Evolutionary conservation across 208 protist species (phyloP).

Genomic region (Trypanosomatidae sp.): DNA sequence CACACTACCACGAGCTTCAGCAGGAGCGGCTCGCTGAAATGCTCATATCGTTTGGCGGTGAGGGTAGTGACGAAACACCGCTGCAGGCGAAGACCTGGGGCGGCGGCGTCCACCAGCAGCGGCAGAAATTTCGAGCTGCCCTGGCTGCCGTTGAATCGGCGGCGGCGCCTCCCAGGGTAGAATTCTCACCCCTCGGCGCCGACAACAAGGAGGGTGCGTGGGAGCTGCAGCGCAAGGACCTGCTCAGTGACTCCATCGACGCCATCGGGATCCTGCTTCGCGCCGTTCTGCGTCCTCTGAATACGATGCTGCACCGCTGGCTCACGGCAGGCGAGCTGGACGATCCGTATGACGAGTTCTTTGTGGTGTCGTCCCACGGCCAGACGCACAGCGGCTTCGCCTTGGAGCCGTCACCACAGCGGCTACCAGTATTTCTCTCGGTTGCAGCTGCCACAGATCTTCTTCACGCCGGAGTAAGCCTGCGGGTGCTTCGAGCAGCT

Average conservation of each 20-base stretch:
- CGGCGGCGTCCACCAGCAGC: not conserved
- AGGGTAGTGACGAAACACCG: not conserved
- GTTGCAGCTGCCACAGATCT: constrained; percentile 44
- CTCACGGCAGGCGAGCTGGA: constrained; percentile 50
- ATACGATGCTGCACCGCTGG: constrained; percentile 68
- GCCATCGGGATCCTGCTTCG: constrained; percentile 55
- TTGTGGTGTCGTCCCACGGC: constrained; percentile 74
- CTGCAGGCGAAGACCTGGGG: not conserved
- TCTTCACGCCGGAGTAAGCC: constrained; percentile 68
- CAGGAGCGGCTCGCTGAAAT: constrained; percentile 8
- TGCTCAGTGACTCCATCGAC: constrained; percentile 39
- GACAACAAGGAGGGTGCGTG: not conserved
- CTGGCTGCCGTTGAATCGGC: not conserved
- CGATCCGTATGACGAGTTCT: constrained; percentile 86
- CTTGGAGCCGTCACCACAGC: constrained; percentile 58
- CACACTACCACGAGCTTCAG: constrained; percentile 16
- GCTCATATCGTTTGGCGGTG: not conserved
- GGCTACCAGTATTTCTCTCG: constrained; percentile 74
- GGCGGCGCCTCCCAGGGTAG: not conserved
- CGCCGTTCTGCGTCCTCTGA: constrained; percentile 49
- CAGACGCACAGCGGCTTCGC: constrained; percentile 55
- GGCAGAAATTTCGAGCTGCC: not conserved
- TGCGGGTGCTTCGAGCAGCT: constrained; percentile 67
- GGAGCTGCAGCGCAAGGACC: constrained; percentile 21
- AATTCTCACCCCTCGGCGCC: not conserved